Percentiles rank a stretch among this genome's conserved stretches.
Evolutionary conservation across 148 eudicot genomes (phyloP).

Genomic region (Cornus florida): DNA sequence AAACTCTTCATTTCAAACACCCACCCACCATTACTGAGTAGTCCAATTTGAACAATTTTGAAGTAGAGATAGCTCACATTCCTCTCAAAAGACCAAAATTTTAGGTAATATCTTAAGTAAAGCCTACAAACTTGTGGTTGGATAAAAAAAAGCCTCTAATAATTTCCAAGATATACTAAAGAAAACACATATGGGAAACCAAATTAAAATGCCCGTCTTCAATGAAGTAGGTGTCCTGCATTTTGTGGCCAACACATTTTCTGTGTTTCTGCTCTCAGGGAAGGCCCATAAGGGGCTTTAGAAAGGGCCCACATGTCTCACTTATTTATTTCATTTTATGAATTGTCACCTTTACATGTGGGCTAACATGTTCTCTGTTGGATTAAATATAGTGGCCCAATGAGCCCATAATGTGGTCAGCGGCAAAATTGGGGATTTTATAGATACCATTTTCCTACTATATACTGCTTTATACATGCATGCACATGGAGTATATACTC

Average conservation of each 20-base stretch:
- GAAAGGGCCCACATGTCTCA: conserved; percentile 25
- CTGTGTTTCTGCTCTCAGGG: neutral
- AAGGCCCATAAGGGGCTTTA: neutral
- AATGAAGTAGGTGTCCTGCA: conserved; percentile 6
- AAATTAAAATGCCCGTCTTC: neutral
- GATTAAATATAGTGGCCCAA: conserved; percentile 13
- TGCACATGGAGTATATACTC: too few species aligned
- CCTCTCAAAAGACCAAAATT: neutral
- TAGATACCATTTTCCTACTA: too few species aligned
- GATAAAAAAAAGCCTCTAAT: neutral
- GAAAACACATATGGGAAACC: neutral
- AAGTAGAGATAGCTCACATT: neutral
- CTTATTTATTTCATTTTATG: conserved; percentile 26
- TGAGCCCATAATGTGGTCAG: too few species aligned
- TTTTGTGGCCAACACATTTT: conserved; percentile 2
- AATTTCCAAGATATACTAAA: neutral
- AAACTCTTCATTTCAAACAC: too few species aligned
- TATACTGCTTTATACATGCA: too few species aligned
- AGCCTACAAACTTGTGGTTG: neutral
- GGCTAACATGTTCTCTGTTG: conserved; percentile 37
- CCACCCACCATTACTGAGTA: too few species aligned
- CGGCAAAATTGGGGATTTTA: too few species aligned
- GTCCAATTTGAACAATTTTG: too few species aligned
- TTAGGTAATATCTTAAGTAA: too few species aligned
- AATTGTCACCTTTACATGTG: conserved; percentile 35